phyloP scores from a whole-genome alignment of 176 grass and related monocot species.

The Triticum urartu region DNA sequence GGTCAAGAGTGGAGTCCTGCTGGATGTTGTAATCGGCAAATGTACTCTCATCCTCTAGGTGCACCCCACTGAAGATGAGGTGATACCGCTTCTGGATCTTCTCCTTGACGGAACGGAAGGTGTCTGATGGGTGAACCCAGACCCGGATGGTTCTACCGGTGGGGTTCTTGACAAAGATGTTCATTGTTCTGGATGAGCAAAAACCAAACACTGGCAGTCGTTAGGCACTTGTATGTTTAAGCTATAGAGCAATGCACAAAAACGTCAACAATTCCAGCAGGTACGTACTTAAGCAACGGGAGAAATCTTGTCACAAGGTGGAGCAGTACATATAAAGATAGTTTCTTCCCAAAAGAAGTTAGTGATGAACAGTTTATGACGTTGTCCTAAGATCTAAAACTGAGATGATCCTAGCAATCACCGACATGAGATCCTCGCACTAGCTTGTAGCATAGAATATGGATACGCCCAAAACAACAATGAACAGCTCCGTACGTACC shows the following conservation, averaged over 20 bases:
- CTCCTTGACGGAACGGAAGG: neutral
- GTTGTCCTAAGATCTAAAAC: no score
- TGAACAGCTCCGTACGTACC: no score
- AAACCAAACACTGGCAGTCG: neutral
- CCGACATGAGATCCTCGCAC: no score
- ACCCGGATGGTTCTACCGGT: neutral
- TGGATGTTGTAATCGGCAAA: neutral
- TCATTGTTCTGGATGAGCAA: neutral
- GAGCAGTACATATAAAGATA: no score
- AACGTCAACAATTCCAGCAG: neutral
- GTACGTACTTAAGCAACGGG: neutral
- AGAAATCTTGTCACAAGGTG: neutral
- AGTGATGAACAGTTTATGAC: no score
- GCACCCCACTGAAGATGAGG: neutral
- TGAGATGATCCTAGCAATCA: no score
- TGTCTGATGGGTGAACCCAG: neutral
- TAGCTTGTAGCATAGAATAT: no score
- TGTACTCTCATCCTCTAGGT: neutral
- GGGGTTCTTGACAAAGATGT: slow-evolving; percentile 6
- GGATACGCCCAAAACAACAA: no score
- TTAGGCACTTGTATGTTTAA: no score
- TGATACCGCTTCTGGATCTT: neutral
- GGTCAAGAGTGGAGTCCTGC: neutral
- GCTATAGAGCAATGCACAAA: neutral
- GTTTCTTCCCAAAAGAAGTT: no score